phyloP scores from a whole-genome alignment of 192 early-diverging fungal genomes.

The Podila clonocystis region DNA sequence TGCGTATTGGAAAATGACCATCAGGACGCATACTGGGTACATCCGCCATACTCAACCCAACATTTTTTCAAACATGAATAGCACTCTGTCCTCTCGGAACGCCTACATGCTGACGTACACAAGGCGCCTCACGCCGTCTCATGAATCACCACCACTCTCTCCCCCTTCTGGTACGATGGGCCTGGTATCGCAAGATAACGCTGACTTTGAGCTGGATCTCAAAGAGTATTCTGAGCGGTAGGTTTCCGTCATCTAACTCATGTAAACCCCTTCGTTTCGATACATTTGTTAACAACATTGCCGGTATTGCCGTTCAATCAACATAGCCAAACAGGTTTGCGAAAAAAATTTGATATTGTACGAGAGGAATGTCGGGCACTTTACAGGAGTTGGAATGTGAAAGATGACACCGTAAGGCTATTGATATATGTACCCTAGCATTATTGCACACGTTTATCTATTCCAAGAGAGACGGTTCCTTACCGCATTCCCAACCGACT shows the following conservation, averaged over 20 bases:
- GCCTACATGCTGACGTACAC: slow-evolving; percentile 54
- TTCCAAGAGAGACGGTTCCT: not conserved
- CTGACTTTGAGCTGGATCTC: slow-evolving; percentile 3
- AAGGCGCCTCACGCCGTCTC: not conserved
- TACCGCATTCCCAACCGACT: not conserved
- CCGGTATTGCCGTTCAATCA: not conserved
- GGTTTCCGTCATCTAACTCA: not conserved
- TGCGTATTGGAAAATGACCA: not conserved
- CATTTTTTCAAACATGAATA: not conserved
- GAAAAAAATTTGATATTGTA: slow-evolving; percentile 5
- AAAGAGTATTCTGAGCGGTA: slow-evolving; percentile 12
- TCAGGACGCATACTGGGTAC: not conserved
- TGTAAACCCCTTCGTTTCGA: not conserved
- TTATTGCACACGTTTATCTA: not conserved
- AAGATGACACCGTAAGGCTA: slow-evolving; percentile 15
- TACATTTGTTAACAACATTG: not conserved
- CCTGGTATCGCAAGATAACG: slow-evolving; percentile 19
- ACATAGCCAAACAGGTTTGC: not conserved
- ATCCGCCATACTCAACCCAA: not conserved
- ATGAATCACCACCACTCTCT: not conserved
- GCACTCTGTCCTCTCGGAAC: slow-evolving; percentile 51
- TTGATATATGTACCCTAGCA: not conserved
- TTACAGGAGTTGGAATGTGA: slow-evolving; percentile 24
- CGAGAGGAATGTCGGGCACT: slow-evolving; percentile 15
- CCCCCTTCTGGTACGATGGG: slow-evolving; percentile 12